Evolutionary conservation across 2,329 filamentous ascomycete genomes (phyloP).

Genomic region (Epicoccum nigrum): DNA sequence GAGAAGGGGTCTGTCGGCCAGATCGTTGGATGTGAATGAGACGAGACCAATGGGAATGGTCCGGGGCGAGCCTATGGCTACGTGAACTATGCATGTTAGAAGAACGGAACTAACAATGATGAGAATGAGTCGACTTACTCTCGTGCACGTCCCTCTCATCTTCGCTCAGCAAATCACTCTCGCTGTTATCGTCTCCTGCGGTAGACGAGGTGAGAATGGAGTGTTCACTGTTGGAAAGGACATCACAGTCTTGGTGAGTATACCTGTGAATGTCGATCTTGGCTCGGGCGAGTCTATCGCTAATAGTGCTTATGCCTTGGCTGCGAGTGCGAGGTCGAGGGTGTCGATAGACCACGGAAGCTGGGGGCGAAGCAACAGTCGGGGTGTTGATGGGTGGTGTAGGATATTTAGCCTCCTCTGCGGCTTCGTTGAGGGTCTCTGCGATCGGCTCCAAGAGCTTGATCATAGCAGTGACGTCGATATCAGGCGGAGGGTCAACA

Average conservation of each 20-base stretch:
- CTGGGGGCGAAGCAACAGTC: constrained; percentile 32
- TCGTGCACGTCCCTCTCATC: constrained; percentile 17
- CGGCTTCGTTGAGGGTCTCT: constrained; percentile 40
- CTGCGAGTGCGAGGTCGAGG: constrained; percentile 16
- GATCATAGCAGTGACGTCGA: constrained; percentile 36
- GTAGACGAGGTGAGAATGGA: constrained; percentile 23
- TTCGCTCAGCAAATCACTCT: constrained; percentile 27
- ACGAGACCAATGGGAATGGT: constrained; percentile 39
- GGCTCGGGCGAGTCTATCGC: constrained; percentile 83
- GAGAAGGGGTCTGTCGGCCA: constrained; percentile 21
- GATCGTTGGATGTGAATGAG: constrained; percentile 31
- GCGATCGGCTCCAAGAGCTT: constrained; percentile 37
- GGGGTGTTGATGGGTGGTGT: constrained; percentile 43
- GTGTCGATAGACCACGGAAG: constrained; percentile 27
- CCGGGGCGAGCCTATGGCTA: constrained; percentile 35
- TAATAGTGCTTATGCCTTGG: constrained; percentile 75
- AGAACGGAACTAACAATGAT: not conserved
- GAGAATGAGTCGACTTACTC: constrained; percentile 16
- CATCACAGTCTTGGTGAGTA: constrained; percentile 20
- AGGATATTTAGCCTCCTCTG: constrained; percentile 37
- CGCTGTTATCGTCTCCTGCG: constrained; percentile 28
- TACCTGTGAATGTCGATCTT: constrained; percentile 28
- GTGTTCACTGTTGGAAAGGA: constrained; percentile 21
- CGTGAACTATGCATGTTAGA: constrained; percentile 27
- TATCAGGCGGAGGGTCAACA: constrained; percentile 22